phyloP scores from a whole-genome alignment of 257 asterid species.

The Jacaranda copaia region DNA sequence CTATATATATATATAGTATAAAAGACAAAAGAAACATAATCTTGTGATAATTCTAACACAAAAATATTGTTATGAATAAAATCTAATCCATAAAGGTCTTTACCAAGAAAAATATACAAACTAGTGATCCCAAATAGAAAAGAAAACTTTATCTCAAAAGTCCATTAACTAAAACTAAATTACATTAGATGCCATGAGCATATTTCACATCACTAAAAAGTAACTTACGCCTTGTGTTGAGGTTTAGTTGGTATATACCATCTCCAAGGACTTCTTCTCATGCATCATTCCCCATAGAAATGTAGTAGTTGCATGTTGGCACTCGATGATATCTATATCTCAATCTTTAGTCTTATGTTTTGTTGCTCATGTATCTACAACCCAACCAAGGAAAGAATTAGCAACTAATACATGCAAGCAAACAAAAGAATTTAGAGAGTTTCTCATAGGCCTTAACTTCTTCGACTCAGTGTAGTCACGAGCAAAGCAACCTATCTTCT shows the following conservation, averaged over 20 bases:
- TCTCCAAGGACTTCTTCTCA: neutral
- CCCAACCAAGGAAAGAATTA: neutral
- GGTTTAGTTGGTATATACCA: neutral
- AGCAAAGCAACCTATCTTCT: neutral
- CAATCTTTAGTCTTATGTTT: neutral
- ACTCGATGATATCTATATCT: neutral
- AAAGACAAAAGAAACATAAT: too few relatives aligned
- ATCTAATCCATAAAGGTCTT: too few relatives aligned
- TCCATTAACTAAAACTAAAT: neutral
- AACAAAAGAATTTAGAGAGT: neutral
- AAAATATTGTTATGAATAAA: too few relatives aligned
- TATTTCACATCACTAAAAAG: neutral
- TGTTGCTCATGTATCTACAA: neutral
- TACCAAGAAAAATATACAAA: too few relatives aligned
- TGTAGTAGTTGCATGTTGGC: neutral
- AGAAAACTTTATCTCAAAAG: neutral
- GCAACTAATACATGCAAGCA: neutral
- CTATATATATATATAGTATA: too few relatives aligned
- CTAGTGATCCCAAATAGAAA: too few relatives aligned
- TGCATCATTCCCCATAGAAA: neutral
- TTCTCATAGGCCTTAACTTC: neutral
- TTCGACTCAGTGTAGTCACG: neutral
- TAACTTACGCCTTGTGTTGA: neutral
- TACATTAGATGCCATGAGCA: neutral
- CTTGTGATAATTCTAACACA: too few relatives aligned